These are phyloP conservation scores for Dovyalis caffra DNA, from an alignment of 345 rosid genomes.

Conservation along the genomic window DNA sequence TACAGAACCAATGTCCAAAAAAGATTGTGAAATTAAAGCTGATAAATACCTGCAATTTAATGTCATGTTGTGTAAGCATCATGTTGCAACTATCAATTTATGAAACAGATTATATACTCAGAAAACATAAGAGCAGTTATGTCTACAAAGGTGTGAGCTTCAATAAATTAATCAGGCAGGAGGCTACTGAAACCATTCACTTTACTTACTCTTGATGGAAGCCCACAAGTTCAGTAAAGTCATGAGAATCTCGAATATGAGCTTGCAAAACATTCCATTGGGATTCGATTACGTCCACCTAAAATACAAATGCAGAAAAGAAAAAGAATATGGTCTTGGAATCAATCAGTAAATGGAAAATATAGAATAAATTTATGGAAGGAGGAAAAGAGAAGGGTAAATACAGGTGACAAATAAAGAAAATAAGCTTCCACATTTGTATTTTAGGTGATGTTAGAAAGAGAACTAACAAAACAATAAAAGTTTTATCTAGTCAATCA, in stretches of 20 bases:
- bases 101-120: neutral
- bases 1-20: slow-evolving; percentile 94
- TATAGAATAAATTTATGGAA: too few species aligned
- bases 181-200: slow-evolving; percentile 12
- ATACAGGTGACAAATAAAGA: too few species aligned
- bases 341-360: too few species aligned
- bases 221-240: slow-evolving; percentile 91
- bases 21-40: slow-evolving; percentile 91
- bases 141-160: neutral
- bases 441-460: too few species aligned
- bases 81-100: slow-evolving; percentile 1
- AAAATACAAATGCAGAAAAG: neutral
- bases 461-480: too few species aligned
- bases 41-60: slow-evolving; percentile 73
- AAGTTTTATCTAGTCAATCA: too few species aligned
- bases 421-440: too few species aligned
- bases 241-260: slow-evolving; percentile 78
- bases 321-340: neutral
- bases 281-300: slow-evolving; percentile 99
- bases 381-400: too few species aligned
- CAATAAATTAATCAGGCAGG: neutral
- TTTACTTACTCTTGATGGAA: slow-evolving; percentile 90
- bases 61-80: slow-evolving; percentile 14
- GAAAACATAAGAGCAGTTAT: slow-evolving; percentile 11
- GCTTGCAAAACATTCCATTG: slow-evolving; percentile 96